A percentile compares a stretch with the other conserved stretches of the same genome.
These are phyloP conservation scores for Kodamaea kaohsiungensis DNA, from an alignment of 805 yeast genomes.

Conservation along the genomic window DNA sequence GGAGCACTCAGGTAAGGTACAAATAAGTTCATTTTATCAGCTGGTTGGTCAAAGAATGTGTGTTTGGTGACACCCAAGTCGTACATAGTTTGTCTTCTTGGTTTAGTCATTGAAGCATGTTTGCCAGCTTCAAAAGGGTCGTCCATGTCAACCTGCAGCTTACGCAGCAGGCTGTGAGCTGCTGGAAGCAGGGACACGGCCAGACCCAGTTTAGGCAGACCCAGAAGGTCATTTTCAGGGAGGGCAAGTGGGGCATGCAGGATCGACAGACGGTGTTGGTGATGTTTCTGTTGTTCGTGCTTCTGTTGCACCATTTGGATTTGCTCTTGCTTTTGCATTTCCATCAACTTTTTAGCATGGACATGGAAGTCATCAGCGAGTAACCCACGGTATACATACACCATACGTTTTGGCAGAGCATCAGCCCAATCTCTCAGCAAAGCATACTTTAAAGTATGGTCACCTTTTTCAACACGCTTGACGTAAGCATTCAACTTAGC, in stretches of 20 bases:
- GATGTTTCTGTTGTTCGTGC: slow-evolving; percentile 15
- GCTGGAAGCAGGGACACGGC: slow-evolving; percentile 1
- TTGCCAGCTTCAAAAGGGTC: slow-evolving; percentile 39
- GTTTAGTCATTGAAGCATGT: slow-evolving; percentile 35
- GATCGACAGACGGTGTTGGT: slow-evolving; percentile 23
- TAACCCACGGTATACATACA: slow-evolving; percentile 79
- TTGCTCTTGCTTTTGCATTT: slow-evolving; percentile 40
- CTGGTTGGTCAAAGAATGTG: slow-evolving; percentile 43
- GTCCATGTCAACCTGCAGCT: slow-evolving; percentile 12
- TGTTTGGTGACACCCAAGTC: slow-evolving; percentile 49
- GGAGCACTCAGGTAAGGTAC: slow-evolving; percentile 79
- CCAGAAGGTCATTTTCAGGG: neutral
- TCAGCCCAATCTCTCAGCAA: slow-evolving; percentile 89
- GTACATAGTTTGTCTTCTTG: slow-evolving; percentile 54
- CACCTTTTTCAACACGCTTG: slow-evolving; percentile 83
- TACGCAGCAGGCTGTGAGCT: slow-evolving; percentile 11
- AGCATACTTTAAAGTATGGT: slow-evolving; percentile 68
- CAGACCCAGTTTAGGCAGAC: slow-evolving; percentile 11
- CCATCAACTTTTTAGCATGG: slow-evolving; percentile 68
- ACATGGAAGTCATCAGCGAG: slow-evolving; percentile 73
- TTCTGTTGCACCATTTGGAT: slow-evolving; percentile 7
- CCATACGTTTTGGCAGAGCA: slow-evolving; percentile 87
- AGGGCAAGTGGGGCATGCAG: slow-evolving; percentile 16
- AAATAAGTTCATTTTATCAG: slow-evolving; percentile 44
- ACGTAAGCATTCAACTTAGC: slow-evolving; percentile 86